These are phyloP conservation scores for Neohortaea acidophila DNA, from an alignment of 495 filamentous ascomycete species.

Conservation along the genomic window DNA sequence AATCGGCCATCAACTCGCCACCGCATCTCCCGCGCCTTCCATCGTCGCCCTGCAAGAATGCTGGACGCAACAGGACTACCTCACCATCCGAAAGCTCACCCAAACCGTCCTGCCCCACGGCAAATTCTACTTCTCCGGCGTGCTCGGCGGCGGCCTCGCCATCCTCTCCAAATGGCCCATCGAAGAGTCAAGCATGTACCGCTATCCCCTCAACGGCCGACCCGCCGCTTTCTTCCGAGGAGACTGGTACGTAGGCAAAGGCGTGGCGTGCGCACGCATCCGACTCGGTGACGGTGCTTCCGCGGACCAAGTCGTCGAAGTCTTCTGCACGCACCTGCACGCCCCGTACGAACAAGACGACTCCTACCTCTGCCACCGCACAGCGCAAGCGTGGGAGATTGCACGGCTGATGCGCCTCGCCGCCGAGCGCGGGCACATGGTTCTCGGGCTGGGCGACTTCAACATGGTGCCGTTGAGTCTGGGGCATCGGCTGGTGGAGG, in stretches of 20 bases:
- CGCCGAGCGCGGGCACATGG: slow-evolving; percentile 67
- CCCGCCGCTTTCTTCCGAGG: slow-evolving; percentile 87
- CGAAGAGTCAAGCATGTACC: slow-evolving; percentile 71
- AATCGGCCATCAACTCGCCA: slow-evolving; percentile 43
- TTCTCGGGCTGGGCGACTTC: slow-evolving; percentile 79
- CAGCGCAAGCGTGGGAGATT: slow-evolving; percentile 95
- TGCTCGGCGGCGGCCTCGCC: slow-evolving; percentile 76
- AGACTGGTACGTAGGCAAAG: slow-evolving; percentile 92
- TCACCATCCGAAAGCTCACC: slow-evolving; percentile 60
- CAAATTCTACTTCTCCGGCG: slow-evolving; percentile 84
- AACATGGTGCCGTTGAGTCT: slow-evolving; percentile 85
- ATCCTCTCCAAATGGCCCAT: slow-evolving; percentile 97
- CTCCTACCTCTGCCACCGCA: slow-evolving; percentile 77
- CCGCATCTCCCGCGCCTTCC: slow-evolving; percentile 50
- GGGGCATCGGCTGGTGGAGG: slow-evolving; percentile 68
- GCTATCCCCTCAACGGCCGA: slow-evolving; percentile 84
- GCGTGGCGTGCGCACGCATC: slow-evolving; percentile 73
- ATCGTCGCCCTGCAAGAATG: slow-evolving; percentile 93
- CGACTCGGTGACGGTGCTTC: slow-evolving; percentile 45
- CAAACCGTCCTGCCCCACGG: slow-evolving; percentile 69
- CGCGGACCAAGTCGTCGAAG: slow-evolving; percentile 58
- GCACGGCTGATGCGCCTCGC: slow-evolving; percentile 79
- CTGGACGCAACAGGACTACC: slow-evolving; percentile 85
- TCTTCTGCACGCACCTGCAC: slow-evolving; percentile 91
- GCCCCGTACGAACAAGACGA: slow-evolving; percentile 79